Evolutionary conservation across 805 yeast genomes (phyloP), one percentile per base, ranked within the genome.

Genomic region (Yamadazyma insecticola): DNA sequence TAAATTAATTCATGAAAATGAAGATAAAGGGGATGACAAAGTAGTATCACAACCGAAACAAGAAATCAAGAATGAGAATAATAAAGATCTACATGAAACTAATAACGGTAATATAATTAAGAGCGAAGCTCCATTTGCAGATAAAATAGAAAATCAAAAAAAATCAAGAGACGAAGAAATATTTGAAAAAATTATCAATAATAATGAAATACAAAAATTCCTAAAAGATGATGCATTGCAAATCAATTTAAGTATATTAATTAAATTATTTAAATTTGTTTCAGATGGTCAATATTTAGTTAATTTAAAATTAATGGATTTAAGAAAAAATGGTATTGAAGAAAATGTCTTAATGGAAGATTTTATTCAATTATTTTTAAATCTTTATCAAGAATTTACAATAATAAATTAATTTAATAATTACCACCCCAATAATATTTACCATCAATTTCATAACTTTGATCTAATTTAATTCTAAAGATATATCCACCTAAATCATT

Each of bases 321-420:
- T 85, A 11, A 56, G 95, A 20, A 50, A 47, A 3, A 80, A 81
- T 4, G 95, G 95, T 0, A 33, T 63, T 0, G 86, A 84, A 42
- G 74, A 72, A 29, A 85, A 85, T 47, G 75, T 63, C 39, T 54
- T 78, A 15, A 76, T 85, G 4, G 89, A 83, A 50, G 90, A 82
- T 43, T 82, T 84, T 53, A 73, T 78, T 11, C 50, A 50, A 26
- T 42, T 70, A 22, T 57, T 74, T 4, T 39, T 70, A 18, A 46
- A 44, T 15, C 25, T 13, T 8, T n/a, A 22, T n/a, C n/a, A 22
- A n/a, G 7, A 22, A 7, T 7, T 12, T 8, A n/a, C 25, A 6
- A 19, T 11, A 19, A 11, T 11, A 9, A 19, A 9, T 19, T 19
- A 19, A 9, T 19, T 19, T 19, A 8, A 19, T 11, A 8, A 11